Percentiles rank a stretch among this genome's conserved stretches.
Conservation (phyloP, 371 early-diverging fungal species). For the Paraphysoderma sedebokerense region DNA sequence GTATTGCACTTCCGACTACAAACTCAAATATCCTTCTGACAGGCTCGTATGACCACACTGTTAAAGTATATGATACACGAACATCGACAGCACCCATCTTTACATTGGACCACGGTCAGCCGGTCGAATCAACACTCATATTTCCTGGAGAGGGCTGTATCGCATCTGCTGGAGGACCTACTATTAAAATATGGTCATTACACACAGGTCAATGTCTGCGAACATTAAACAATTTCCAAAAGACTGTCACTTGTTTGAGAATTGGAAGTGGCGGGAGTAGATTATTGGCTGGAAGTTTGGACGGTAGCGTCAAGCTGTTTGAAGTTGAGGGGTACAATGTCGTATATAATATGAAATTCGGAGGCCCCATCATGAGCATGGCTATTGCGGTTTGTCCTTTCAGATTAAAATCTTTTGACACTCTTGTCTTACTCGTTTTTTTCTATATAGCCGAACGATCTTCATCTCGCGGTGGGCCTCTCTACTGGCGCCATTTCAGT, state of each 20-base stretch:
- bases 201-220: too few species aligned
- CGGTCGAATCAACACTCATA: constrained; percentile 70
- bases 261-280: constrained; percentile 58
- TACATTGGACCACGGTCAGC: constrained; percentile 67
- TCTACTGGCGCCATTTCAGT: constrained; percentile 72
- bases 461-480: constrained; percentile 83
- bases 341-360: constrained; percentile 70
- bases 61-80: constrained; percentile 78
- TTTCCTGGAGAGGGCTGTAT: constrained; percentile 81
- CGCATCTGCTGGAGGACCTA: too few species aligned
- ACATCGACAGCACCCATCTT: constrained; percentile 47
- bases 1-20: constrained; percentile 46
- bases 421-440: not conserved
- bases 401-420: constrained; percentile 1
- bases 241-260: constrained; percentile 75
- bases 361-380: constrained; percentile 73
- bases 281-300: constrained; percentile 76
- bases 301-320: constrained; percentile 88
- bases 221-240: too few species aligned
- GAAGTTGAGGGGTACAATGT: constrained; percentile 70
- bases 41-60: constrained; percentile 90
- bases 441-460: constrained; percentile 46
- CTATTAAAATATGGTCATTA: too few species aligned
- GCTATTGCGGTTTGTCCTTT: constrained; percentile 43
- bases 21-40: constrained; percentile 66